Evolutionary conservation across 139 green algal genomes (phyloP).

Genomic region (Picochlorum sp.): DNA sequence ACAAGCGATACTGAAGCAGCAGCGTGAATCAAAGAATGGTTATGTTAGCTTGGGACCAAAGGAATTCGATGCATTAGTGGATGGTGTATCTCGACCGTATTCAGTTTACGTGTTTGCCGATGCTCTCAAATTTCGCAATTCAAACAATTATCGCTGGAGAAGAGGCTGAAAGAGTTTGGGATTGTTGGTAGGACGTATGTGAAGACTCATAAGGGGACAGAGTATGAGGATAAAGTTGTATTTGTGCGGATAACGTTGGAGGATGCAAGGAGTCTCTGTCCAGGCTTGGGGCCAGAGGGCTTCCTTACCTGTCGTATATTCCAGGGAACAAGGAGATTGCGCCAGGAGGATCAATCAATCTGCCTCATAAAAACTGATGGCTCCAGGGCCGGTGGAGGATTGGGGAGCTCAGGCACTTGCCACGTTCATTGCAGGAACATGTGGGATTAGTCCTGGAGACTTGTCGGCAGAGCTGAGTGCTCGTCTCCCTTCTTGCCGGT

Average conservation of each 20-base stretch:
- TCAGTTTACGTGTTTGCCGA: constrained; percentile 40
- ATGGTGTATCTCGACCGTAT: constrained; percentile 33
- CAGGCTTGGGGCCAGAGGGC: constrained; percentile 40
- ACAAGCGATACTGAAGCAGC: constrained; percentile 10
- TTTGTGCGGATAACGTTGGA: constrained; percentile 54
- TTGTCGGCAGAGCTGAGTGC: constrained; percentile 14
- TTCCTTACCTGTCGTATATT: constrained; percentile 52
- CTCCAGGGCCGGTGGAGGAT: background rate
- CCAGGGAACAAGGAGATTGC: constrained; percentile 19
- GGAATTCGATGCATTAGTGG: constrained; percentile 22
- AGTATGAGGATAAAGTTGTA: constrained; percentile 32
- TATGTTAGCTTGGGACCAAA: constrained; percentile 31
- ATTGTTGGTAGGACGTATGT: constrained; percentile 18
- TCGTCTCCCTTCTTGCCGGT: constrained; percentile 19
- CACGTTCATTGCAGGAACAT: constrained; percentile 24
- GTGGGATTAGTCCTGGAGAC: constrained; percentile 27
- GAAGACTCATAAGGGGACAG: constrained; percentile 4
- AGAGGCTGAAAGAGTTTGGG: constrained; percentile 29
- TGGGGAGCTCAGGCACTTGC: constrained; percentile 40
- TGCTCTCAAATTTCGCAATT: constrained; percentile 32
- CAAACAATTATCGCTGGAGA: constrained; percentile 25
- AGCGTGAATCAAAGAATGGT: constrained; percentile 19
- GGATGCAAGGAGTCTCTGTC: constrained; percentile 21
- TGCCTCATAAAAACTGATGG: constrained; percentile 36
- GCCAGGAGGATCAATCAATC: constrained; percentile 23